phyloP scores from a whole-genome alignment of 305 asterid species.

The Salvia sclarea region DNA sequence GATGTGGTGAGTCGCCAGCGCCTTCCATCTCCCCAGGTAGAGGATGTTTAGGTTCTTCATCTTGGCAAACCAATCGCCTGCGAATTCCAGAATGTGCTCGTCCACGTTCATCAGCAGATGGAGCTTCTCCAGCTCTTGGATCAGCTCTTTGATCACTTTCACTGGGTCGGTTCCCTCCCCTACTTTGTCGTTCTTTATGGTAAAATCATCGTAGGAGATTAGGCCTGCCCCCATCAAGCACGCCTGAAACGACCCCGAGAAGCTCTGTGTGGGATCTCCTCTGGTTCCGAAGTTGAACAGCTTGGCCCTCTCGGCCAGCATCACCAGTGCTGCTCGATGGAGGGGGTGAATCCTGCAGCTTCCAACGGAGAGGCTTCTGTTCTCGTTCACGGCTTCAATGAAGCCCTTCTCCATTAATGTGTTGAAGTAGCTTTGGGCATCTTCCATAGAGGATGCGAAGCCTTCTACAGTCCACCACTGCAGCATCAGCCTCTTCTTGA shows the following conservation, averaged over 20 bases:
- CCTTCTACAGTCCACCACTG: constrained; percentile 58
- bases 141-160: not conserved
- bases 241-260: constrained; percentile 31
- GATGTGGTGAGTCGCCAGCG: constrained; percentile 31
- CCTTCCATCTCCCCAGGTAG: constrained; percentile 48
- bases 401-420: constrained; percentile 37
- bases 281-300: constrained; percentile 38
- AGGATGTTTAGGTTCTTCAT: constrained; percentile 46
- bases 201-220: constrained; percentile 32
- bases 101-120: constrained; percentile 49
- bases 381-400: constrained; percentile 39
- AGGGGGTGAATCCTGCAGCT: constrained; percentile 42
- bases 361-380: constrained; percentile 27
- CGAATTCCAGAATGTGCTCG: constrained; percentile 44
- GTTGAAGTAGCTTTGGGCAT: constrained; percentile 18
- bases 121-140: constrained; percentile 37
- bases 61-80: constrained; percentile 40
- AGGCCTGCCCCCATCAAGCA: constrained; percentile 49
- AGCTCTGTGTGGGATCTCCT: constrained; percentile 42
- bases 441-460: constrained; percentile 21
- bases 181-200: not conserved
- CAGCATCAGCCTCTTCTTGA: constrained; percentile 50
- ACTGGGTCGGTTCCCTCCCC: not conserved
- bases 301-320: constrained; percentile 37
- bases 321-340: constrained; percentile 35